Evolutionary conservation across 371 early-diverging fungal genomes (phyloP).

Genomic region (Haplosporangium sp.): DNA sequence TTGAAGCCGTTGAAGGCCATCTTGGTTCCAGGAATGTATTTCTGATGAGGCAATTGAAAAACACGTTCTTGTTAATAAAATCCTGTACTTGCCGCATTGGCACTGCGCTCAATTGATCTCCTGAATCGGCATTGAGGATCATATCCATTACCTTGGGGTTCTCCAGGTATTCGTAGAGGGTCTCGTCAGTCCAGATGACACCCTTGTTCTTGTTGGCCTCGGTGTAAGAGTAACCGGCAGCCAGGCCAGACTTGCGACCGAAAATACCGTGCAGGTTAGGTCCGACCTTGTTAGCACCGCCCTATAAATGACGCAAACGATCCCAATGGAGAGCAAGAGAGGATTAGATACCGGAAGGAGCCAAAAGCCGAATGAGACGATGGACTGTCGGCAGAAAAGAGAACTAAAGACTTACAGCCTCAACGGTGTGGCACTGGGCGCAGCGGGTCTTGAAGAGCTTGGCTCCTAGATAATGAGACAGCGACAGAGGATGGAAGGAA

Average conservation of each 20-base stretch:
- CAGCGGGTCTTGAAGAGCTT: conserved; percentile 99
- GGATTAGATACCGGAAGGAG: neutral
- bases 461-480: conserved; percentile 71
- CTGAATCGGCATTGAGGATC: too few relatives aligned
- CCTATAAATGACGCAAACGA: conserved; percentile 54
- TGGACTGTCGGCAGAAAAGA: neutral
- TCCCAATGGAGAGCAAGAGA: conserved; percentile 10
- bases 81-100: neutral
- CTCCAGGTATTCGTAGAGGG: conserved; percentile 88
- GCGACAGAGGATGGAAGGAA: neutral
- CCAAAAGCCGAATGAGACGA: neutral
- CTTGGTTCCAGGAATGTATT: conserved; percentile 94
- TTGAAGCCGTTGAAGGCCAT: conserved; percentile 98
- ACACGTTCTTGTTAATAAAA: neutral
- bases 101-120: too few relatives aligned
- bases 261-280: conserved; percentile 95
- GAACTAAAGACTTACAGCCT: conserved; percentile 67
- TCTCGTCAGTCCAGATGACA: conserved; percentile 88
- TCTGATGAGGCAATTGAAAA: conserved; percentile 64
- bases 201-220: conserved; percentile 91
- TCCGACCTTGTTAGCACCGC: conserved; percentile 92
- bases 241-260: conserved; percentile 88
- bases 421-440: conserved; percentile 98
- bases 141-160: conserved; percentile 81
- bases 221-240: conserved; percentile 91